These are phyloP conservation scores for Arachis stenosperma DNA, from an alignment of 306 rosid genomes.

Conservation along the genomic window DNA sequence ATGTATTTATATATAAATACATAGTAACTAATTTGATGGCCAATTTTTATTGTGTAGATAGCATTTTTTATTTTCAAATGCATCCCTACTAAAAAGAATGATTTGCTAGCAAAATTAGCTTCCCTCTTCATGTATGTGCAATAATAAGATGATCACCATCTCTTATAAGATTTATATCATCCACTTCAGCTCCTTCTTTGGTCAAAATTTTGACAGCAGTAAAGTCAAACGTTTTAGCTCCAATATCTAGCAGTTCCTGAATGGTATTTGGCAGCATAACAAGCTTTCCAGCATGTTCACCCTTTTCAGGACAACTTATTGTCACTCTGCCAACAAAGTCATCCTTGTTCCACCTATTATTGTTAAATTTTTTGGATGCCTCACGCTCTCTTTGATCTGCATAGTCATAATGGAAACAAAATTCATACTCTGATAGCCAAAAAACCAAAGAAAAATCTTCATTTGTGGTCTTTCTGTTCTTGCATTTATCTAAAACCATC, in stretches of 20 bases:
- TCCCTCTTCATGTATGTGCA: conserved; percentile 23
- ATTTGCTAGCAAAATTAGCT: conserved; percentile 12
- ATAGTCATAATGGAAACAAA: conserved; percentile 7
- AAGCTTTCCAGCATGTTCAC: conserved; percentile 53
- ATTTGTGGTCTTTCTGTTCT: neutral
- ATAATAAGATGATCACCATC: conserved; percentile 70
- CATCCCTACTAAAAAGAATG: neutral
- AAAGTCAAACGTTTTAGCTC: conserved; percentile 58
- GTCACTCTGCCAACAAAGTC: conserved; percentile 49
- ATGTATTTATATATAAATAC: no score
- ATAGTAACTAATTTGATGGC: no score
- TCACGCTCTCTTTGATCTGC: conserved; percentile 43
- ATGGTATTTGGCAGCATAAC: conserved; percentile 58
- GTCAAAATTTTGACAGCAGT: conserved; percentile 55
- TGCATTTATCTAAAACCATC: no score
- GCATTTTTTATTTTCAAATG: neutral
- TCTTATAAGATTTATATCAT: conserved; percentile 59
- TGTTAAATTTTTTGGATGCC: conserved; percentile 26
- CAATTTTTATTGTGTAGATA: no score
- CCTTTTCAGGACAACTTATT: conserved; percentile 60
- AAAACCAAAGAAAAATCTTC: neutral
- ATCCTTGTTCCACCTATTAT: neutral
- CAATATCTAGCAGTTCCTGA: conserved; percentile 56
- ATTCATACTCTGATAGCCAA: neutral
- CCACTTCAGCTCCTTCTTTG: conserved; percentile 63